Evolutionary conservation across 768 basidiomycete species (phyloP), one percentile per base, ranked within the genome.

Genomic region (Vararia minispora): DNA sequence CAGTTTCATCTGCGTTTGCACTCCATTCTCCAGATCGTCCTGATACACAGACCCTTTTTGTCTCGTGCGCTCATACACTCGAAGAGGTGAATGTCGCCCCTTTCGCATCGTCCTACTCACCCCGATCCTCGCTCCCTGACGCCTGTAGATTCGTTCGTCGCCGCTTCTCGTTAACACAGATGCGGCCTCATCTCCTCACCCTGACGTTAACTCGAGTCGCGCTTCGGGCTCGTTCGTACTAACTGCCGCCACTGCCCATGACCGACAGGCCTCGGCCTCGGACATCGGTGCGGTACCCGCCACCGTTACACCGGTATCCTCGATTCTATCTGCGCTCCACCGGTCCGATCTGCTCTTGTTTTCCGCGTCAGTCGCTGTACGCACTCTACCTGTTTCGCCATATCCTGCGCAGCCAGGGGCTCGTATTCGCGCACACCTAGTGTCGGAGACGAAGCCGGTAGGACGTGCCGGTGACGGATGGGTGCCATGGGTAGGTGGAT

Each of bases 21-120:
- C 46, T 81, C 35, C 60, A 68, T 41, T 38, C 51, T 33, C 44
- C 52, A 8, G 47, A 41, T 23, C 33, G 51, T 21, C 10, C 44
- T 32, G 40, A 52, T 38, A 42, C 52, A 7, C 56, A 63, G 39
- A 49, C 59, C 6, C 44, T 72, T 12, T 48, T 79, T 25, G 42
- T 76, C 17, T 72, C 72, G 9, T 80, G 77, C 47, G 72, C 70
- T 6, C 79, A 80, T 52, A 76, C 78, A 2, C 52, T 81, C 20
- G 71, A 79, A 55, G 69, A 76, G 70, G 76, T 66, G 49, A 49
- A 60, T 41, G 18, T 16, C 17, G 34, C 35, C 13, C 3, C 14
- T 34, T 27, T 21, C 18, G 3, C 21, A 8, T n/a, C 18, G 38
- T 37, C 21, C 32, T 28, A 17, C 39, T 41, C 14, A 39, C 39